These are phyloP conservation scores for Agapanthus africanus DNA, from an alignment of 106 monocot genomes.

Conservation along the genomic window DNA sequence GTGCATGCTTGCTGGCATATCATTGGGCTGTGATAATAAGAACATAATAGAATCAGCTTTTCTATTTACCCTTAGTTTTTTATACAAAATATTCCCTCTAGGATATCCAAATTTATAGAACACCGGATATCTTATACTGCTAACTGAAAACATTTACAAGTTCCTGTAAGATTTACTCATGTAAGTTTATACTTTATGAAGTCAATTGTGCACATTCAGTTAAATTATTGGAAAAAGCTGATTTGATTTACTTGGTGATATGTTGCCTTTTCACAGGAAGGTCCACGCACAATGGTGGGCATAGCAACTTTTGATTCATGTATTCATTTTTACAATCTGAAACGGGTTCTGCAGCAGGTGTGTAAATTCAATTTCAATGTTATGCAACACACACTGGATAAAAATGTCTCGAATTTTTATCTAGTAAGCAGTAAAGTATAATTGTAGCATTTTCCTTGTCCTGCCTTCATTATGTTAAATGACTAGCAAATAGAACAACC, in stretches of 20 bases:
- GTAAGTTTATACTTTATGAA: neutral
- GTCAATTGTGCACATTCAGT: neutral
- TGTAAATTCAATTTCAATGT: slow-evolving; percentile 3
- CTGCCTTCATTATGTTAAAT: no score
- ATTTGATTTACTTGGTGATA: neutral
- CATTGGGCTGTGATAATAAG: neutral
- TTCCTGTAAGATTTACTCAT: neutral
- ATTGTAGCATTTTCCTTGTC: no score
- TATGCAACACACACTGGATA: neutral
- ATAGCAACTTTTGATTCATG: slow-evolving; percentile 93
- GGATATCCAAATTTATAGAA: neutral
- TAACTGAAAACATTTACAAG: neutral
- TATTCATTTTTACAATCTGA: slow-evolving; percentile 97
- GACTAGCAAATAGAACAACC: neutral
- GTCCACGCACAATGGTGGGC: slow-evolving; percentile 86
- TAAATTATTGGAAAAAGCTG: neutral
- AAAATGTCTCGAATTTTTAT: neutral
- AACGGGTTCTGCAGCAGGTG: slow-evolving; percentile 82
- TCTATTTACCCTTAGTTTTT: neutral
- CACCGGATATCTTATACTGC: neutral
- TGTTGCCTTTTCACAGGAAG: slow-evolving; percentile 58
- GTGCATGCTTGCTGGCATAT: neutral
- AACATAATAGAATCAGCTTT: no score
- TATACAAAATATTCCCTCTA: neutral
- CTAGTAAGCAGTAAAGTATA: no score